A percentile compares a stretch with the other conserved stretches of the same genome.
Evolutionary conservation across 2,329 filamentous ascomycete genomes (phyloP).

Genomic region (Podosphaera aphanis): DNA sequence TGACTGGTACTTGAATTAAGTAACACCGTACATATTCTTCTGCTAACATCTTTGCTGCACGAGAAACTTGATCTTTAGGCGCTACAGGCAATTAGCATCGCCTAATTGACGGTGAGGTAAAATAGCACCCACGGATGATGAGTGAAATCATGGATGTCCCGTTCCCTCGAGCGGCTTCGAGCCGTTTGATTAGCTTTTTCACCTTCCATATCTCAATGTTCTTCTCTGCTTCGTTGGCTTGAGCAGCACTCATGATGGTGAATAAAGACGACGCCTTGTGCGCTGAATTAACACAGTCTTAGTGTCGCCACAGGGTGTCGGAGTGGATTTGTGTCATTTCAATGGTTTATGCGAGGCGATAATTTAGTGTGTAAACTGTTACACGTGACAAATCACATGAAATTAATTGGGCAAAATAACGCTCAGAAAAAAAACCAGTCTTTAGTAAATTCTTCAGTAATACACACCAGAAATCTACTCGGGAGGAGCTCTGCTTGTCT

Average conservation of each 20-base stretch:
- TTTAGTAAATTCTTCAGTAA: too few relatives aligned
- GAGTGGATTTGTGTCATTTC: too few relatives aligned
- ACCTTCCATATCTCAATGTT: conserved; percentile 93
- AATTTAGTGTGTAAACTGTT: too few relatives aligned
- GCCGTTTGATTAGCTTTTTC: conserved; percentile 98
- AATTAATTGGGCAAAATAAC: too few relatives aligned
- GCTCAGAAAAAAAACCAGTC: too few relatives aligned
- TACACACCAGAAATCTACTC: too few relatives aligned
- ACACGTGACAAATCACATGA: too few relatives aligned
- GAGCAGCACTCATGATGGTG: conserved; percentile 57
- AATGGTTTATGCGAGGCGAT: too few relatives aligned
- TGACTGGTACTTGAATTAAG: background rate
- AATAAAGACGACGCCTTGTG: too few relatives aligned
- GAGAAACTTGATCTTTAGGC: conserved; percentile 93
- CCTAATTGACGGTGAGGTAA: background rate
- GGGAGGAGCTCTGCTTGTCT: too few relatives aligned
- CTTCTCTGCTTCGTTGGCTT: conserved; percentile 90
- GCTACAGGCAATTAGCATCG: conserved; percentile 26
- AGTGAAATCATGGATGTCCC: conserved; percentile 99
- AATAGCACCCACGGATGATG: conserved; percentile 57
- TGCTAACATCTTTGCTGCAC: conserved; percentile 97
- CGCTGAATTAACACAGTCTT: too few relatives aligned
- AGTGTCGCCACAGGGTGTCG: too few relatives aligned
- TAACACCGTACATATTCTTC: conserved; percentile 77
- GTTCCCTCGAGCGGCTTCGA: conserved; percentile 91